A percentile compares a stretch with the other conserved stretches of the same genome.
Conservation (phyloP, 1,284 basidiomycete genomes). For the Leccinum angustisporum region DNA sequence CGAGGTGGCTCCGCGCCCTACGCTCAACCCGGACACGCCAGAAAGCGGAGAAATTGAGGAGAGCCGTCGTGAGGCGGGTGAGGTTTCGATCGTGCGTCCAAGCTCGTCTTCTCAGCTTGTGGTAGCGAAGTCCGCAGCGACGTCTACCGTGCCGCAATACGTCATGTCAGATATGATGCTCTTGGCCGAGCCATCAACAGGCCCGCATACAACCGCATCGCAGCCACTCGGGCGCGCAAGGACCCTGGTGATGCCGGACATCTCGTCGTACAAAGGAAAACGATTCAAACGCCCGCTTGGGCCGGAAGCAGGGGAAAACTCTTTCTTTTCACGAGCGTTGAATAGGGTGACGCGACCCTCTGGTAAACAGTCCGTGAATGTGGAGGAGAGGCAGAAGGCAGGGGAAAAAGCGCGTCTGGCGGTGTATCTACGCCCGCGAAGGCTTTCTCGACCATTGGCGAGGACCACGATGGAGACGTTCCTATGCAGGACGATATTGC, state of each 20-base stretch:
- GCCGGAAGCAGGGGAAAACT: conserved; percentile 14
- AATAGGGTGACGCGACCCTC: neutral
- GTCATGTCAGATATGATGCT: neutral
- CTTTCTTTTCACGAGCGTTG: conserved; percentile 29
- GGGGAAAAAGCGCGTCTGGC: neutral
- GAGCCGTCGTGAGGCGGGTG: neutral
- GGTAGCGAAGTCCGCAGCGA: neutral
- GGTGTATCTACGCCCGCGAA: neutral
- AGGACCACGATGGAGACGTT: conserved; percentile 1
- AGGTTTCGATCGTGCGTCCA: neutral
- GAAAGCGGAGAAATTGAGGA: neutral
- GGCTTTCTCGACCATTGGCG: neutral
- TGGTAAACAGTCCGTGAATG: neutral
- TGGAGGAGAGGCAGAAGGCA: neutral
- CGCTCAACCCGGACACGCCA: neutral
- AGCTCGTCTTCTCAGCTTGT: neutral
- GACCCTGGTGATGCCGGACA: conserved; percentile 23
- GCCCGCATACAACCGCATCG: conserved; percentile 1
- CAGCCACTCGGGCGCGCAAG: conserved; percentile 1
- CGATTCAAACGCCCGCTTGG: conserved; percentile 20
- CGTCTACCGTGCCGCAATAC: neutral
- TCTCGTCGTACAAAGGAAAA: conserved; percentile 24
- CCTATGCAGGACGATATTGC: conserved; percentile 9
- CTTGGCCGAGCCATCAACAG: neutral
- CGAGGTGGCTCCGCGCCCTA: conserved; percentile 13